phyloP scores from a whole-genome alignment of 2,329 filamentous ascomycete genomes.

The Chrysoporthe puriensis region DNA sequence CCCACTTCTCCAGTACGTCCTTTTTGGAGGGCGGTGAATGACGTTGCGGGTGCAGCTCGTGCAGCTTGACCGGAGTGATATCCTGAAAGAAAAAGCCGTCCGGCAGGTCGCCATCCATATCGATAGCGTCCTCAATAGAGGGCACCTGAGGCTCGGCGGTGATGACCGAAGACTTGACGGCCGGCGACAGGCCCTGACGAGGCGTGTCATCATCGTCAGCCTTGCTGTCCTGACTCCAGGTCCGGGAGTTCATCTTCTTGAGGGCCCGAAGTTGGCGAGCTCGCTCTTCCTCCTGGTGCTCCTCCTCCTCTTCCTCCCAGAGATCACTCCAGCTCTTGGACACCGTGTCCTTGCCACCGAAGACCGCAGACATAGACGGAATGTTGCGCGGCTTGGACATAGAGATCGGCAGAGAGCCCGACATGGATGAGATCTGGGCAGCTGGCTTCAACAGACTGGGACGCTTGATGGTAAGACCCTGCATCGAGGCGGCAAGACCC shows the following conservation, averaged over 20 bases:
- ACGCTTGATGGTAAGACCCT: conserved; percentile 65
- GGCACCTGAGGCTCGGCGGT: conserved; percentile 45
- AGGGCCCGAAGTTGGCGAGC: conserved; percentile 61
- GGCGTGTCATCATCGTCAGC: conserved; percentile 51
- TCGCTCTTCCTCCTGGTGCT: conserved; percentile 69
- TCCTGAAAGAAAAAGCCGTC: conserved; percentile 78
- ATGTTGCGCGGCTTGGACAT: conserved; percentile 75
- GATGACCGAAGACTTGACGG: conserved; percentile 44
- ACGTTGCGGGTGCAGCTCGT: conserved; percentile 39
- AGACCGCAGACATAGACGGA: conserved; percentile 75
- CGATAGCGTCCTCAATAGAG: conserved; percentile 44
- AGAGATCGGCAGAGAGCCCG: conserved; percentile 76
- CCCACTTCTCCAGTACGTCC: conserved; percentile 78
- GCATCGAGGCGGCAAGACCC: conserved; percentile 78
- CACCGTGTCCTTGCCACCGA: conserved; percentile 77
- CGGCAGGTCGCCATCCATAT: conserved; percentile 66
- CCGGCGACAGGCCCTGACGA: conserved; percentile 46
- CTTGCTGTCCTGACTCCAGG: conserved; percentile 78
- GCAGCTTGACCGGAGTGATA: conserved; percentile 46
- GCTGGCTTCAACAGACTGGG: conserved; percentile 50
- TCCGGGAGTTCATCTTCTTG: conserved; percentile 72
- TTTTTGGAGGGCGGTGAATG: conserved; percentile 72
- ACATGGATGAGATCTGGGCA: conserved; percentile 60
- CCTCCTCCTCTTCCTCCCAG: conserved; percentile 90
- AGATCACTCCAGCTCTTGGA: conserved; percentile 99